Evolutionary conservation across 2,329 filamentous ascomycete genomes (phyloP).

Genomic region (Chaetomiaceae sp.): DNA sequence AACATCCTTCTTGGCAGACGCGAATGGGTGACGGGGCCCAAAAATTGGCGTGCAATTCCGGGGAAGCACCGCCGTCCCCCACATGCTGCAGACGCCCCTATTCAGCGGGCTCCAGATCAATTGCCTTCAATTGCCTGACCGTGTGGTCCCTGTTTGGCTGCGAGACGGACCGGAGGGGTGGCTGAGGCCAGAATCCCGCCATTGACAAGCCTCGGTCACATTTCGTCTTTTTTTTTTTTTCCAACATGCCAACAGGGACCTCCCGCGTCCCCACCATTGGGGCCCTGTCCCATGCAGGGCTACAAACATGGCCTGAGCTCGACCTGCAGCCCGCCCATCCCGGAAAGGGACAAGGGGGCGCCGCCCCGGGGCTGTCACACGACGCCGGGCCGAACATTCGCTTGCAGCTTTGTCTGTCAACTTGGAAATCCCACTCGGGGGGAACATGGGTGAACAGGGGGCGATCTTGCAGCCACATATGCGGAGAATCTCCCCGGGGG

Average conservation of each 20-base stretch:
- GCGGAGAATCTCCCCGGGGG: constrained; percentile 9
- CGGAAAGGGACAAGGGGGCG: constrained; percentile 12
- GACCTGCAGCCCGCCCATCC: constrained; percentile 17
- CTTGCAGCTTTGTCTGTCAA: constrained; percentile 12
- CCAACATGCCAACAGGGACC: constrained; percentile 8
- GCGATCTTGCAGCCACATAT: constrained; percentile 10
- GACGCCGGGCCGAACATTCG: constrained; percentile 17
- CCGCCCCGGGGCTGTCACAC: constrained; percentile 14
- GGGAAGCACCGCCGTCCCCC: not conserved
- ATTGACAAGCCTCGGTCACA: constrained; percentile 9
- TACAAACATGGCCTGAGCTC: constrained; percentile 9
- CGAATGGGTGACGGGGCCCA: not conserved
- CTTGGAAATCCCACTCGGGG: constrained; percentile 1
- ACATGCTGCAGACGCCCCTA: not conserved
- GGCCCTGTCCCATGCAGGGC: constrained; percentile 15
- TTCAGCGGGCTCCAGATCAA: not conserved
- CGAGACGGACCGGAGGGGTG: not conserved
- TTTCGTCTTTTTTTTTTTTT: constrained; percentile 11
- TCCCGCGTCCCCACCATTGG: constrained; percentile 13
- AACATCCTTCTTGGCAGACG: constrained; percentile 19
- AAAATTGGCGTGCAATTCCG: not conserved
- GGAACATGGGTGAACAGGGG: not conserved
- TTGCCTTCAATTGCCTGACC: not conserved
- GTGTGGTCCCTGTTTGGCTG: not conserved
- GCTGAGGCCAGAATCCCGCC: constrained; percentile 1